A percentile compares a stretch with the other conserved stretches of the same genome.
Evolutionary conservation across 768 basidiomycete genomes (phyloP).

Genomic region (Hericium erinaceus): DNA sequence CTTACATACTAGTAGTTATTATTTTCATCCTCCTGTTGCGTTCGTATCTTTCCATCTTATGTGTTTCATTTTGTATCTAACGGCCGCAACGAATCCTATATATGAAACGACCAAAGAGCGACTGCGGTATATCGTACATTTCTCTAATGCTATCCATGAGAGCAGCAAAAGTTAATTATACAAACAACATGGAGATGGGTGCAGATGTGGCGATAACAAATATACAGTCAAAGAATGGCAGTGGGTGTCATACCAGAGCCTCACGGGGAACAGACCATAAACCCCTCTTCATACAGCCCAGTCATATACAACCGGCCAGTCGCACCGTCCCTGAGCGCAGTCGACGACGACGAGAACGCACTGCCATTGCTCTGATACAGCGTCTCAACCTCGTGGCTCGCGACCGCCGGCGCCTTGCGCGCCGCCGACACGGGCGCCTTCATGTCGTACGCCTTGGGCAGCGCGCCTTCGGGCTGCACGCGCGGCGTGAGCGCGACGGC

Average conservation of each 20-base stretch:
- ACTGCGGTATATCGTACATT: no score
- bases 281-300: no score
- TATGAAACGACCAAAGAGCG: not conserved
- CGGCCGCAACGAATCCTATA: not conserved
- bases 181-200: no score
- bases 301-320: no score
- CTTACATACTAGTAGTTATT: not conserved
- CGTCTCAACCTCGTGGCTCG: slow-evolving; percentile 40
- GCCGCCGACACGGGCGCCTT: slow-evolving; percentile 34
- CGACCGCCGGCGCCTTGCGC: slow-evolving; percentile 27
- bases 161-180: no score
- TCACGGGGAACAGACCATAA: no score
- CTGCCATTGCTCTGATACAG: slow-evolving; percentile 71
- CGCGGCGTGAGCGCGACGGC: slow-evolving; percentile 38
- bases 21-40: not conserved
- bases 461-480: no score
- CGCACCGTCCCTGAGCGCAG: slow-evolving; percentile 39
- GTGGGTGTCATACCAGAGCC: no score
- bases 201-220: no score
- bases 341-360: slow-evolving; percentile 44
- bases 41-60: not conserved
- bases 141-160: no score
- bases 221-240: no score
- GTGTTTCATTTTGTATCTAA: not conserved
- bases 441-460: no score